Base-by-base conservation (phyloP, 2,329 filamentous ascomycete genomes). In the Gliomastix tumulicola region DNA sequence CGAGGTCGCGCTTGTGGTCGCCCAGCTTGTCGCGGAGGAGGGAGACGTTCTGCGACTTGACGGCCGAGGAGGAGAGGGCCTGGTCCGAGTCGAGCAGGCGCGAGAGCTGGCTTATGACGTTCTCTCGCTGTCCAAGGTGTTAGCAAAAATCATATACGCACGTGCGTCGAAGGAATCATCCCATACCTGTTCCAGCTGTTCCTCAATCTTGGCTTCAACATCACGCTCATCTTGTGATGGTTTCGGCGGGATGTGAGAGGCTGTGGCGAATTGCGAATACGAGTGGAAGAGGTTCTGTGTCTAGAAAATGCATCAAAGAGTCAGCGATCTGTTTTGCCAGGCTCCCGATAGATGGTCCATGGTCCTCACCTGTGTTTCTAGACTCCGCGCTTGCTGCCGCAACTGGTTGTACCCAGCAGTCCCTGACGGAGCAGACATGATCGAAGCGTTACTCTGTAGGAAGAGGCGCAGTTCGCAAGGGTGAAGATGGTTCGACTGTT, bases 11-110 rank as follows among this genome's bases (percentile, higher is more conserved):
- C 43, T 82, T 80, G 66, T 98, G 90, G 56, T 94, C 85, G 25
- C 79, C 69, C 13, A 97, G 81, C 57, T 96, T 84, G 66, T 95
- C 89, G 47, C 87, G 85, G 50, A 97, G 87, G 21, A 94, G 83
- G 41, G 86, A 75, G 25, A 98, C 80, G 58, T 97, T 96, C 67
- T 90, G 95, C 54, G 95, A 89, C 65, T 97, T 97, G n/a, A 95
- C 76, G 38, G 89, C 88, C 25, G 90, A 97, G 31, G 88, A 82
- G 35, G 85, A 88, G 41, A 94, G 77, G 38, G 82, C 74, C 17
- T 88, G 79, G 71, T 97, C 90, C 39, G 89, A 94, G 66, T 97
- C 90, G 49, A 97, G 84, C 37, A 96, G 81, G 40, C 90, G 86
- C 47, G 81, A 70, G 39, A 98, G 83, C 62, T 96, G 88, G 41